Base-by-base conservation (phyloP, 768 basidiomycete genomes). In the Rhodosporidiobolus sp. region DNA sequence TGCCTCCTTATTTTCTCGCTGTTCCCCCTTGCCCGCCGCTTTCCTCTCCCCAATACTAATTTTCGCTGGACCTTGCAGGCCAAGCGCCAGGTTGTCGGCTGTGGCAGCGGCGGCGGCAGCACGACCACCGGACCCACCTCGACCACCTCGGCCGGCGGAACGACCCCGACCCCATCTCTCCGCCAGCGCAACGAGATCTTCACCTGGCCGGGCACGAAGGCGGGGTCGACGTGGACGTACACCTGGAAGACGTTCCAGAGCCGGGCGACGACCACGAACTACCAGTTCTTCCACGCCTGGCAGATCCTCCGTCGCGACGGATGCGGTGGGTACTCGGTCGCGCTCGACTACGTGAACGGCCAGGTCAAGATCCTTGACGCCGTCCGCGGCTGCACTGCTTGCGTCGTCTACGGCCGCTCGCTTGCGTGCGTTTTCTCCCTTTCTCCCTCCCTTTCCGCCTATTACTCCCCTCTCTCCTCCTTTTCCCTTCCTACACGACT, bases 261-360 rank as follows among this genome's bases (percentile, higher is more conserved):
- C 6, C 19, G 26, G 0, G 9, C 30, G 5, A 64, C 66, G 0
- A 26, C 38, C 17, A 67, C 71, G 3, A 64, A 58, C 30, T 28
- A 32, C 22, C 19, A 58, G 14, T 72, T 72, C 34, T 58, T 59
- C 57, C 71, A 72, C 46, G 34, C 71, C 0, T 67, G 65, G 71
- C 71, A 72, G 59, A 60, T 72, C 32, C 52, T 72, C 5, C 46
- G 71, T 9, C 55, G 71, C 11, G 71, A 72, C 46, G 66, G 49
- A 5, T 54, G 62, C 30, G 71, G 71, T 20, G 71, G 71, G 11
- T 45, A 66, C 0, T 66, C 67, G 1, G 30, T 72, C 30, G 63
- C 71, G 22, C 59, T 72, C 38, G 71, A 67, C 50, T 72, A 72
- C 52, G 9, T 58, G 1, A 43, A 67, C 28, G 71, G 71, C 11